Evolutionary conservation across 768 basidiomycete species (phyloP), one percentile per base, ranked within the genome.

Genomic region (Tricholoma flavovirens): DNA sequence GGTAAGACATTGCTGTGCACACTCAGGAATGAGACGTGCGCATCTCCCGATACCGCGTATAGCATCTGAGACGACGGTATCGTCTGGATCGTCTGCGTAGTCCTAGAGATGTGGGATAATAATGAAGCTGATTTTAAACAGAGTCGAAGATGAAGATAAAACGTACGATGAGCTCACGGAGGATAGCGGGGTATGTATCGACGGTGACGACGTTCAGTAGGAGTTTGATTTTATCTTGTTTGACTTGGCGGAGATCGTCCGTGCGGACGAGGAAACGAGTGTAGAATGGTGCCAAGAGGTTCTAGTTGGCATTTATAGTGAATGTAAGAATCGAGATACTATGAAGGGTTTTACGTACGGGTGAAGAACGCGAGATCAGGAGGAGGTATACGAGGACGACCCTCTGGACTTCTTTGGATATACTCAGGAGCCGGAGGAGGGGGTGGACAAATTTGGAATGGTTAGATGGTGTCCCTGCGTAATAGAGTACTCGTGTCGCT

Each of bases 111-210:
- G 35, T 35, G 36, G 14, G 51, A 30, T 33, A 35, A 53, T 51
- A 24, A 49, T 26, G 40, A 35, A 35, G 52, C 51, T 5, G 1
- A 14, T 38, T 36, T 49, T 51, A 14, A 12, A 48, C 43, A 46
- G 17, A n/a, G 10, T 33, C 12, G 26, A 12, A 26, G 4, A 32
- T 32, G 30, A 32, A 32, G 40, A 42, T 19, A 21, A 15, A 19
- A 75, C 88, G 55, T 56, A 96, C 95, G 59, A 88, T 83, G 60
- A 97, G 86, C 66, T 99, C 97, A 21, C 85, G 77, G 59, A 98
- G 72, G 9, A 96, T 78, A 0, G 78, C 73, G 40, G 83, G 77
- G 54, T 86, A 83, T 61, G 87, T 95, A 36, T 89, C 86, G 26
- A 70, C 60, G 22, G 77, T 82, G 50, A 88, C 75, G 7, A 98